Evolutionary conservation across 495 filamentous ascomycete genomes (phyloP).

Genomic region (Xylona heveae): DNA sequence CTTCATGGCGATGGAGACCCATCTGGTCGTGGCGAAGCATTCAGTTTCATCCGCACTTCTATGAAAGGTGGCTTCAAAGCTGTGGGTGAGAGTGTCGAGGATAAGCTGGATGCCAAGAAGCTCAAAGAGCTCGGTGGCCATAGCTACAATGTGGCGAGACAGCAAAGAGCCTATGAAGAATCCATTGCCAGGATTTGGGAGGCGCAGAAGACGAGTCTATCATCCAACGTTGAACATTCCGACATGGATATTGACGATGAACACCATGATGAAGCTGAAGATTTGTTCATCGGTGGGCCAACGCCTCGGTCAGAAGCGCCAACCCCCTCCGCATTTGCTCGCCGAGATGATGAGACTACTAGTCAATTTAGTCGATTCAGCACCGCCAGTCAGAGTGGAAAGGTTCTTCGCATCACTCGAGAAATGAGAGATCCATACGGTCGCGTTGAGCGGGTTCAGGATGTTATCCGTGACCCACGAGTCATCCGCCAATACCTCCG

Average conservation of each 20-base stretch:
- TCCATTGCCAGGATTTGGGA: slow-evolving; percentile 82
- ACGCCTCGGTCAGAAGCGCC: slow-evolving; percentile 42
- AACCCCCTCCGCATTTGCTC: slow-evolving; percentile 28
- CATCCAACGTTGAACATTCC: slow-evolving; percentile 36
- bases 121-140: slow-evolving; percentile 84
- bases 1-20: slow-evolving; percentile 90
- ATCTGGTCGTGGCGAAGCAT: slow-evolving; percentile 79
- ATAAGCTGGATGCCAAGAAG: slow-evolving; percentile 63
- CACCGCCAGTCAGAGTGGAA: slow-evolving; percentile 40
- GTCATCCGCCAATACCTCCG: slow-evolving; percentile 34
- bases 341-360: slow-evolving; percentile 54
- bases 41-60: slow-evolving; percentile 87
- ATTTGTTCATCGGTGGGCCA: slow-evolving; percentile 20
- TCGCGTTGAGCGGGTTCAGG: slow-evolving; percentile 30
- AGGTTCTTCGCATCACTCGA: slow-evolving; percentile 56
- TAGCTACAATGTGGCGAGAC: slow-evolving; percentile 86
- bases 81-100: slow-evolving; percentile 66
- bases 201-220: slow-evolving; percentile 58
- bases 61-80: slow-evolving; percentile 98
- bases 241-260: slow-evolving; percentile 47
- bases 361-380: slow-evolving; percentile 75
- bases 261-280: slow-evolving; percentile 30
- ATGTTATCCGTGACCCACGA: slow-evolving; percentile 47
- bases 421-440: slow-evolving; percentile 38
- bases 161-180: slow-evolving; percentile 74